Evolutionary conservation across 768 basidiomycete genomes (phyloP).

Genomic region (Trametopsis cervina): DNA sequence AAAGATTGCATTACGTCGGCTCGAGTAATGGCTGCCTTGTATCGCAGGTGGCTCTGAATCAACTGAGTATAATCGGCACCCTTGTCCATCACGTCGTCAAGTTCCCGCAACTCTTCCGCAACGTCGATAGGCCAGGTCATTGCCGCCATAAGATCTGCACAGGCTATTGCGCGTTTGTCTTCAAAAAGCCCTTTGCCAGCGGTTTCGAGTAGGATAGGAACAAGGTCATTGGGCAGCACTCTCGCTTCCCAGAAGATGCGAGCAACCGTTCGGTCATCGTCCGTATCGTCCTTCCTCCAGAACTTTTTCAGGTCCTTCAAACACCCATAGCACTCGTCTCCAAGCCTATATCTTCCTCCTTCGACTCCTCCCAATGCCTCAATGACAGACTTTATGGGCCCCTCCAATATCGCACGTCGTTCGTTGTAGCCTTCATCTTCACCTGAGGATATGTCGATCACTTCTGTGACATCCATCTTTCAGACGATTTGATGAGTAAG

Average conservation of each 20-base stretch:
- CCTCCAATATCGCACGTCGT: conserved; percentile 51
- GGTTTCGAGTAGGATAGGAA: conserved; percentile 78
- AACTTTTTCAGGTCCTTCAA: conserved; percentile 91
- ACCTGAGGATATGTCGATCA: conserved; percentile 22
- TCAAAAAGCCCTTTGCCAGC: conserved; percentile 73
- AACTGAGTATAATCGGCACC: conserved; percentile 88
- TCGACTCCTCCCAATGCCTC: conserved; percentile 78
- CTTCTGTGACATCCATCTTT: conserved; percentile 22
- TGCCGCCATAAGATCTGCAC: conserved; percentile 86
- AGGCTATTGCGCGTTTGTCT: conserved; percentile 76
- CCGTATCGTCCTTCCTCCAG: conserved; percentile 94
- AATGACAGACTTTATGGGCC: conserved; percentile 67
- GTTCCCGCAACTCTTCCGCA: conserved; percentile 88
- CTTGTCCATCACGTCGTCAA: conserved; percentile 74
- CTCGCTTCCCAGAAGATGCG: conserved; percentile 89
- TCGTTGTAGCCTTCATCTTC: conserved; percentile 27
- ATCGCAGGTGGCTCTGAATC: conserved; percentile 71
- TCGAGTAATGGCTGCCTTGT: conserved; percentile 76
- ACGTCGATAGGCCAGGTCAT: conserved; percentile 99
- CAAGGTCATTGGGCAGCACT: conserved; percentile 77
- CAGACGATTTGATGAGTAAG: not conserved
- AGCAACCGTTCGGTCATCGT: conserved; percentile 94
- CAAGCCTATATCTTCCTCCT: conserved; percentile 59
- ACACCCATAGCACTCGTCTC: conserved; percentile 78
- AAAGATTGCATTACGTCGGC: conserved; percentile 66